phyloP scores from a whole-genome alignment of 495 filamentous ascomycete species.

The Baudoinia panamericana region DNA sequence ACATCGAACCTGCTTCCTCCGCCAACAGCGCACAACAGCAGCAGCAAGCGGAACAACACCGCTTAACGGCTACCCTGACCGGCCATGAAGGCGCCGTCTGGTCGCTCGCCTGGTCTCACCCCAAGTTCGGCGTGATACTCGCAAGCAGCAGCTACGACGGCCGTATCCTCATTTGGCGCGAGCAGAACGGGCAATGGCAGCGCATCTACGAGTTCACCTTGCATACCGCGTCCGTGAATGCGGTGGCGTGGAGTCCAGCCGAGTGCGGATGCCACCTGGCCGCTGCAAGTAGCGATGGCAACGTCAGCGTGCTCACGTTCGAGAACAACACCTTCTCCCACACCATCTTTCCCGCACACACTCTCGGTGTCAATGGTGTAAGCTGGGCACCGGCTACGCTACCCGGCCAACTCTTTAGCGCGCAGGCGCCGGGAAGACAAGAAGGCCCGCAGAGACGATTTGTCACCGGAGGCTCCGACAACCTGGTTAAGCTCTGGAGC shows the following conservation, averaged over 20 bases:
- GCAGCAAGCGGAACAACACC: constrained; percentile 61
- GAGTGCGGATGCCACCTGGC: constrained; percentile 90
- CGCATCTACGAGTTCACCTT: constrained; percentile 80
- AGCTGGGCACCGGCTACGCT: constrained; percentile 70
- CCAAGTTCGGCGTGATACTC: constrained; percentile 96
- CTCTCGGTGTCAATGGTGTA: constrained; percentile 84
- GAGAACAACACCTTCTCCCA: constrained; percentile 80
- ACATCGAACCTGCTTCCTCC: constrained; percentile 51
- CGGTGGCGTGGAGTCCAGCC: constrained; percentile 92
- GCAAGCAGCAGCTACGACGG: constrained; percentile 90
- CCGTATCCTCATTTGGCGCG: constrained; percentile 96
- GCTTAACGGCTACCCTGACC: constrained; percentile 45
- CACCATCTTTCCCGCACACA: constrained; percentile 81
- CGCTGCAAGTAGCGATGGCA: constrained; percentile 85
- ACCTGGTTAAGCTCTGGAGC: constrained; percentile 82
- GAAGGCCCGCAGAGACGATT: constrained; percentile 54
- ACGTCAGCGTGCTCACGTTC: constrained; percentile 87
- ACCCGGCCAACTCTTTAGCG: constrained; percentile 67
- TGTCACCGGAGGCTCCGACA: constrained; percentile 88
- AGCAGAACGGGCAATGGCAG: constrained; percentile 49
- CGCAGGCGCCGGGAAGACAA: constrained; percentile 46
- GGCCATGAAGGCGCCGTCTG: constrained; percentile 23
- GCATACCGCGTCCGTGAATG: constrained; percentile 90
- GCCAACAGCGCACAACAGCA: constrained; percentile 1
- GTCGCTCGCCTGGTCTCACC: constrained; percentile 54